These are phyloP conservation scores for Epicoccum nigrum DNA, from an alignment of 2,329 filamentous ascomycete genomes.

Conservation along the genomic window DNA sequence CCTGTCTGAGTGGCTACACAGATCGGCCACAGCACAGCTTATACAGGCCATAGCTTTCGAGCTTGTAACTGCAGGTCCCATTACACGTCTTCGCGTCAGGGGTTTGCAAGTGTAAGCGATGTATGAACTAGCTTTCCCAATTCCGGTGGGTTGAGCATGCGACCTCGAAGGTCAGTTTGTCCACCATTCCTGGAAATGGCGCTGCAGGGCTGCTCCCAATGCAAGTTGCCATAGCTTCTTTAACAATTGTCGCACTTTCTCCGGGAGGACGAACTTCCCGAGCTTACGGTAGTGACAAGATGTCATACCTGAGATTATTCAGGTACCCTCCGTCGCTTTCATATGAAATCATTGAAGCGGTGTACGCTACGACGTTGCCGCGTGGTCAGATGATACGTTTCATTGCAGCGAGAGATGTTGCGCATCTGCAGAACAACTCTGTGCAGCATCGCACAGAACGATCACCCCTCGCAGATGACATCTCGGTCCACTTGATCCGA, in stretches of 20 bases:
- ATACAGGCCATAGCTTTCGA: neutral
- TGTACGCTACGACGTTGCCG: constrained; percentile 13
- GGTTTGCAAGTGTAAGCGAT: neutral
- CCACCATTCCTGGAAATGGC: neutral
- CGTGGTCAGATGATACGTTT: constrained; percentile 10
- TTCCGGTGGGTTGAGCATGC: neutral
- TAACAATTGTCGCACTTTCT: neutral
- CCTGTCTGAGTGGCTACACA: constrained; percentile 10
- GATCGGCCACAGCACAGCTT: constrained; percentile 5
- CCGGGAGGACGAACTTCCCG: neutral
- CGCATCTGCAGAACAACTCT: constrained; percentile 14
- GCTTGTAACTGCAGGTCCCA: neutral
- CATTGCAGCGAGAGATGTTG: neutral
- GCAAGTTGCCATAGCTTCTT: neutral
- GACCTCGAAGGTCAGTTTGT: neutral
- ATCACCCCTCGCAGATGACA: constrained; percentile 17
- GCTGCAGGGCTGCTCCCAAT: neutral
- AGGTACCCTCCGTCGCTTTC: neutral
- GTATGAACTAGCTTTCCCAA: neutral
- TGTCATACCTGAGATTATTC: neutral
- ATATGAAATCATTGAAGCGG: constrained; percentile 1
- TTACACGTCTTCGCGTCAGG: neutral
- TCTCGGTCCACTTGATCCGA: constrained; percentile 12
- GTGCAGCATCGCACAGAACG: constrained; percentile 6
- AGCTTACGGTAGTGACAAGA: neutral